Evolutionary conservation across 2,329 filamentous ascomycete species (phyloP), one percentile per base, ranked within the genome.

Genomic region (Aspergillaceae sp.): DNA sequence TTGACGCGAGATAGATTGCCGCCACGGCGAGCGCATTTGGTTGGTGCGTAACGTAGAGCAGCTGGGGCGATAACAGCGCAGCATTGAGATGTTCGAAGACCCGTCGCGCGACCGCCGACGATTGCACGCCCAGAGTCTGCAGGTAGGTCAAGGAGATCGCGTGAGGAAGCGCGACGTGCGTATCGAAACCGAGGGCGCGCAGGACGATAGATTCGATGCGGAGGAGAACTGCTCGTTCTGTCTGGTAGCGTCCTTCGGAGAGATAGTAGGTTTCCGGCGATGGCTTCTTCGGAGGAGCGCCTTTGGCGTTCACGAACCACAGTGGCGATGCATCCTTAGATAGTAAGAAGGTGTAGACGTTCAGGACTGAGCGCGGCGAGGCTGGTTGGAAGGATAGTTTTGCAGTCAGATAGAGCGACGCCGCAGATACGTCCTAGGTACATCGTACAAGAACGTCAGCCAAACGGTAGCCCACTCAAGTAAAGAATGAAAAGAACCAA

Each of bases 21-120:
- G 90, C 87, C 2, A 88, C 87, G 4, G 92, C 91, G 7, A 98
- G 73, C 27, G 83, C 80, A 51, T 85, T 79, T 1, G 92, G 91
- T 63, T 97, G 92, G 61, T 96, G 90, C 2, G 92, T 97, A 29
- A 94, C 73, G 64, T 94, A 96, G 9, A 96, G 73, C 62, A 94
- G 74, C 67, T 97, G 91, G 6, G 92, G 90, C 40, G 85, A 92
- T 32, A 96, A 69, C 7, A 98, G 72, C 2, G 87, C 84, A 5
- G 86, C 82, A 64, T 95, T 97, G n/a, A 97, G 75, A 60, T 94
- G 83, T 43, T 82, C 81, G 38, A 94, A 73, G 0, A 83, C 79
- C 36, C 82, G 77, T 44, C 75, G 73, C 1, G 86, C 78, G 2
- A 94, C 73, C 5, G 68, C 68, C 0, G 77, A 69, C 2, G 62